Base-by-base conservation (phyloP, 805 yeast genomes). In the Cyberlindnera galapagoensis region DNA sequence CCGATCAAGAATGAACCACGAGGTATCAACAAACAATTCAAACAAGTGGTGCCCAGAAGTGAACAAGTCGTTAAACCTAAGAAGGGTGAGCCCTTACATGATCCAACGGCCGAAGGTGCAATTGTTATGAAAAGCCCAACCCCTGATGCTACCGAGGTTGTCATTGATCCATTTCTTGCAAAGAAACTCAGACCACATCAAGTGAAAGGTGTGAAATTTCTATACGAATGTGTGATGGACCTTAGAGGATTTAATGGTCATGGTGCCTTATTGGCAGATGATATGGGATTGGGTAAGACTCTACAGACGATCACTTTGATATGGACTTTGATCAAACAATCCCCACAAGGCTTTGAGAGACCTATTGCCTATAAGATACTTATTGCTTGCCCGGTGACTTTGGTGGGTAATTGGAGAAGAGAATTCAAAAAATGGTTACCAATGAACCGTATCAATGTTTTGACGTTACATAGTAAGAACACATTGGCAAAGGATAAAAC, bases 281-380 rank as follows among this genome's bases (percentile, higher is more conserved):
- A 90, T 47, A 92, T 92, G 98, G 98, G 98, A 0, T 62, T 92
- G 12, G 96, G 96, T 3, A 83, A 83, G 48, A 88, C 97, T 0
- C 57, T 92, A 25, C 88, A 80, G 72, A 75, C 96, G 0, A 90
- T 92, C 6, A 52, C 94, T 0, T 54, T 86, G 24, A 67, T 90
- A 4, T 86, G 95, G 94, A 86, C 95, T 0, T 56, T 92, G 13
- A 54, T 85, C 13, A 78, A 71, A 41, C 52, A 82, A 44, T 69
- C 72, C 11, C 86, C 88, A 0, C 46, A 41, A 33, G 53, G 64
- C 14, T 34, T 51, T 14, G 44, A 49, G n/a, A 46, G 49, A 10
- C 64, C 64, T 0, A 55, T 63, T 0, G 63, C 69, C 12, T 65
- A 65, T 24, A 83, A 84, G 36, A 74, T 80, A 0, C 57, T 92